Percentiles rank a stretch among this genome's conserved stretches.
Conservation (phyloP, 306 rosid genomes). For the Abrus pulchellus region DNA sequence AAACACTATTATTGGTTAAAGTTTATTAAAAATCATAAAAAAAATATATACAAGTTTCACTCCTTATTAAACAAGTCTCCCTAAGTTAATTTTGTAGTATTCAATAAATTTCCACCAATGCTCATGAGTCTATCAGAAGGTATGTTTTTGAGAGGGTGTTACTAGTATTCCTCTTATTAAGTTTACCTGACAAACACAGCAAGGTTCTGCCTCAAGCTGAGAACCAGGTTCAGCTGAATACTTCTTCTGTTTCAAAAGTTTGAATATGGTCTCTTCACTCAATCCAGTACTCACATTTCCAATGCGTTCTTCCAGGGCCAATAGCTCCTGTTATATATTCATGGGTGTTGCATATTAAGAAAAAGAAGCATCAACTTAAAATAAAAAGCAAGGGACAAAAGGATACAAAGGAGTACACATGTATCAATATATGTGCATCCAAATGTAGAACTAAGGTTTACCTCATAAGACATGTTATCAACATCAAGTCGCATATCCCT, state of each 20-base stretch:
- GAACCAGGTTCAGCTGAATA: slow-evolving; percentile 53
- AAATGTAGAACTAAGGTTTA: slow-evolving; percentile 45
- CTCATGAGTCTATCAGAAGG: too few relatives aligned
- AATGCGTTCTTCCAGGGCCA: slow-evolving; percentile 97
- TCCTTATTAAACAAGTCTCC: too few relatives aligned
- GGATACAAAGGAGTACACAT: not conserved
- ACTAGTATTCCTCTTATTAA: too few relatives aligned
- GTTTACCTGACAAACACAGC: slow-evolving; percentile 94
- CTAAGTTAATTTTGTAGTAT: too few relatives aligned
- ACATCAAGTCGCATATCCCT: slow-evolving; percentile 99
- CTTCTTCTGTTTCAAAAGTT: slow-evolving; percentile 67
- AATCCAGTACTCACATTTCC: slow-evolving; percentile 95
- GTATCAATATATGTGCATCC: not conserved
- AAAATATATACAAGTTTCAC: too few relatives aligned
- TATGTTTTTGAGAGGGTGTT: too few relatives aligned
- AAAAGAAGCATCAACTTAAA: slow-evolving; percentile 24
- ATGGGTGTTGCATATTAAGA: not conserved
- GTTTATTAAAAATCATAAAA: too few relatives aligned
- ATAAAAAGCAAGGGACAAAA: not conserved
- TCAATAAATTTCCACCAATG: too few relatives aligned
- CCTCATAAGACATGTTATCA: slow-evolving; percentile 99
- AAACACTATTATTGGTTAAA: too few relatives aligned
- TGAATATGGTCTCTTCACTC: slow-evolving; percentile 73
- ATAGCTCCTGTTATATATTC: slow-evolving; percentile 67
- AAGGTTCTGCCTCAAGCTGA: slow-evolving; percentile 78